Evolutionary conservation across 495 filamentous ascomycete genomes (phyloP).

Genomic region (Hypoxylon lienhwacheense): DNA sequence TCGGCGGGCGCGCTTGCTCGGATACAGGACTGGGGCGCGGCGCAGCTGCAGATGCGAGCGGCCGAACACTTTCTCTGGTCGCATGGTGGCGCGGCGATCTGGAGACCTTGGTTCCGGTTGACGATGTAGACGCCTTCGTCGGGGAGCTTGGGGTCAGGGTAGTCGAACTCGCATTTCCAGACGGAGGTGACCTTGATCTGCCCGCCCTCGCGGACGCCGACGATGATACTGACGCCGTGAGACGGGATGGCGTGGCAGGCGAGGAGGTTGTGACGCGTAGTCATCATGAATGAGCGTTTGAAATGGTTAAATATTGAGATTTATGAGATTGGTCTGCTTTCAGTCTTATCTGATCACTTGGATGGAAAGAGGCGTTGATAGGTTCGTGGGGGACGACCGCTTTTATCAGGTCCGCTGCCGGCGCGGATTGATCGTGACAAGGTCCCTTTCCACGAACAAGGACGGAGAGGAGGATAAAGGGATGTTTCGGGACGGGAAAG

Average conservation of each 20-base stretch:
- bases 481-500: too few species aligned
- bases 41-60: conserved; percentile 20
- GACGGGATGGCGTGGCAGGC: conserved; percentile 10
- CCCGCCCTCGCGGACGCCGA: not conserved
- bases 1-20: not conserved
- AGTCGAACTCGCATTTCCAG: not conserved
- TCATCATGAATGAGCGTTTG: not conserved
- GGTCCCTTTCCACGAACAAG: too few species aligned
- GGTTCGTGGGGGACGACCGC: too few species aligned
- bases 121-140: conserved; percentile 33
- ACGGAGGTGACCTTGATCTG: conserved; percentile 16
- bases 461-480: too few species aligned
- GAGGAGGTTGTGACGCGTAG: not conserved
- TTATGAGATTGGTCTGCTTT: too few species aligned
- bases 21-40: not conserved
- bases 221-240: conserved; percentile 11
- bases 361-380: too few species aligned
- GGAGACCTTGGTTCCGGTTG: conserved; percentile 22
- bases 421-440: too few species aligned
- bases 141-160: conserved; percentile 2
- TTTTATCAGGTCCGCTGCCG: too few species aligned
- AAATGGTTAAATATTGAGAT: too few species aligned
- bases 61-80: conserved; percentile 18
- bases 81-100: conserved; percentile 23
- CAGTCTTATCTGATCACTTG: too few species aligned